Base-by-base conservation (phyloP, 441 rosid species). In the Pelargonium fulgidum region DNA sequence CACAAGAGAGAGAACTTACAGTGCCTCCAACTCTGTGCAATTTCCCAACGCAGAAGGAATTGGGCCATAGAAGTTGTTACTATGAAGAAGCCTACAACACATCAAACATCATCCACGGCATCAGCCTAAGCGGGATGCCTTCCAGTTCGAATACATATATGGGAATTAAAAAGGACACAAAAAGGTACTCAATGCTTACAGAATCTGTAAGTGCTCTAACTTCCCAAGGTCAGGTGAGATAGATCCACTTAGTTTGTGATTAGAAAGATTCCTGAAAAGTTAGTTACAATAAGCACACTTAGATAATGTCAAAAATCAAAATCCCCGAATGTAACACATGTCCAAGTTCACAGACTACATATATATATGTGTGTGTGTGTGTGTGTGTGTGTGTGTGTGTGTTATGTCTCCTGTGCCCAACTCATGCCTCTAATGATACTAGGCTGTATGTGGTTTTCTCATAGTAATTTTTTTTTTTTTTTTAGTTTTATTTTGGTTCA, bases 121-220 rank as follows among this genome's bases (percentile, higher is more conserved):
- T 59, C 64, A 59, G 33, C 11, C 19, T 59, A 6, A 9, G 63
- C 24, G 33, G 50, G 2, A 8, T 44, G 50, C n/a, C 50, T 44
- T 44, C 13, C 50, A 44, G 52, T 10, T 59, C 12, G 22, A 24
- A 22, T 58, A 58, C 33, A 19, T 8, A 41, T 7, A 7, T 19
- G 10, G 10, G 62, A 58, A 58, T 19, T 58, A 10, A 19, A 58
- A 58, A 41, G 44, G 44, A 41, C 44, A 58, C 65, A 68, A 64
- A 54, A 69, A 71, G 47, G 36, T 24, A 19, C 50, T 24, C 67
- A 54, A 66, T 65, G 66, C 14, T 47, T 84, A 95, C 99, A 92
- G 81, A 64, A 58, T 19, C 69, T 33, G 58, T 65, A 76, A 50
- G 54, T 68, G 73, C 66, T 65, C 79, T 50, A 76, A 75, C 73